phyloP scores from a whole-genome alignment of 768 basidiomycete genomes.

The Paxillus involutus region DNA sequence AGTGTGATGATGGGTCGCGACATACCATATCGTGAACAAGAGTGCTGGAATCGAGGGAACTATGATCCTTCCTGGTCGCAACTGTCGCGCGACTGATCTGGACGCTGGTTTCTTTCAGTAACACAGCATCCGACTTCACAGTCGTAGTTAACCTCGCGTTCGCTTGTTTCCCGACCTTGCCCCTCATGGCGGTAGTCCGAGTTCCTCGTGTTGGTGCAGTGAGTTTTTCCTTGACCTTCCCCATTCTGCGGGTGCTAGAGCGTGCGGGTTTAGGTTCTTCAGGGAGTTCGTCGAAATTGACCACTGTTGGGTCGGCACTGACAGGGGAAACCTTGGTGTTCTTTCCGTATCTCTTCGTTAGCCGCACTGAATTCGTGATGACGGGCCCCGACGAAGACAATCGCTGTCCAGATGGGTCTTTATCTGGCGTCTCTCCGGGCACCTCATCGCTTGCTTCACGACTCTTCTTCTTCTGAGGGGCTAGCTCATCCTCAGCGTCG shows the following conservation, averaged over 20 bases:
- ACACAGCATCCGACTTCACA: neutral
- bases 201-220: neutral
- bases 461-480: conserved; percentile 20
- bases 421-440: neutral
- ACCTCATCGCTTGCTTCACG: conserved; percentile 6
- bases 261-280: conserved; percentile 2
- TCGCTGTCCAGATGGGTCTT: neutral
- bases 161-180: conserved; percentile 10
- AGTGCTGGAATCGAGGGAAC: neutral
- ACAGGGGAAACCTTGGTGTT: conserved; percentile 36
- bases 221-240: conserved; percentile 17
- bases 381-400: neutral
- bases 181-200: conserved; percentile 29
- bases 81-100: neutral
- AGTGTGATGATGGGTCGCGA: neutral
- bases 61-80: neutral
- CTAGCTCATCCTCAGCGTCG: conserved; percentile 15
- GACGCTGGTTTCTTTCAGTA: neutral
- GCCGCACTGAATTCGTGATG: conserved; percentile 4
- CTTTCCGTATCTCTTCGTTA: conserved; percentile 33
- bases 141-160: neutral
- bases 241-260: conserved; percentile 14
- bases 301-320: neutral
- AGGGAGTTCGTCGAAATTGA: conserved; percentile 36
- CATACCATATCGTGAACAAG: conserved; percentile 6